phyloP scores from a whole-genome alignment of 192 early-diverging fungal species.

The Paraglomus brasilianum region DNA sequence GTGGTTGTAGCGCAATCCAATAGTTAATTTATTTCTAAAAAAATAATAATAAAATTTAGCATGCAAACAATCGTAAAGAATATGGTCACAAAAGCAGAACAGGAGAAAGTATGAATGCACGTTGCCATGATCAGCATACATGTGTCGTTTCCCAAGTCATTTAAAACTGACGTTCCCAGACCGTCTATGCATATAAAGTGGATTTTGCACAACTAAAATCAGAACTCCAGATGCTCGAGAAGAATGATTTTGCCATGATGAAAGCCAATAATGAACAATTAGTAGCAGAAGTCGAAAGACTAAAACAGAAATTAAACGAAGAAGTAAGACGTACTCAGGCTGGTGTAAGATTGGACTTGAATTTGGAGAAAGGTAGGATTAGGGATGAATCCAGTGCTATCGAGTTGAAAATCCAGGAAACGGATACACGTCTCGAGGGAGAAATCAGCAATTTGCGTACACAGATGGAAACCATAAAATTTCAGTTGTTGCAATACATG shows the following conservation, averaged over 20 bases:
- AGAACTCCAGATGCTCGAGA: constrained; percentile 86
- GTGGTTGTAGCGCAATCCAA: constrained; percentile 2
- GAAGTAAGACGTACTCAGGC: constrained; percentile 84
- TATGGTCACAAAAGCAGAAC: constrained; percentile 81
- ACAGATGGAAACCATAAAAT: constrained; percentile 88
- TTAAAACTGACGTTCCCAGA: constrained; percentile 37
- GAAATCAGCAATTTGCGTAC: constrained; percentile 80
- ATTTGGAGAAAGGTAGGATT: constrained; percentile 84
- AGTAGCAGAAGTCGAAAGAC: constrained; percentile 77
- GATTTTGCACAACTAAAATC: constrained; percentile 87
- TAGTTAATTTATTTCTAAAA: background rate
- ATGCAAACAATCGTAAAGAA: constrained; percentile 58
- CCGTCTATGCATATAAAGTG: constrained; percentile 82
- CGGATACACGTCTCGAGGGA: constrained; percentile 83
- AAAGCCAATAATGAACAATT: constrained; percentile 80
- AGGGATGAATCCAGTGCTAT: constrained; percentile 81
- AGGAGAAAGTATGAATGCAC: constrained; percentile 58
- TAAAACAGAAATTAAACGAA: constrained; percentile 79
- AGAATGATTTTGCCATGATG: constrained; percentile 83
- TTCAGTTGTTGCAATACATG: constrained; percentile 78
- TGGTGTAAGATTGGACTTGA: constrained; percentile 80
- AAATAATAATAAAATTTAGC: too few relatives aligned
- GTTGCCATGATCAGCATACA: background rate
- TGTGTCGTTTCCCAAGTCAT: background rate
- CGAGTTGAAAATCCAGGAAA: constrained; percentile 82